Conservation (phyloP, 129 eudicot genomes). For the Pulicaria dysenterica region DNA sequence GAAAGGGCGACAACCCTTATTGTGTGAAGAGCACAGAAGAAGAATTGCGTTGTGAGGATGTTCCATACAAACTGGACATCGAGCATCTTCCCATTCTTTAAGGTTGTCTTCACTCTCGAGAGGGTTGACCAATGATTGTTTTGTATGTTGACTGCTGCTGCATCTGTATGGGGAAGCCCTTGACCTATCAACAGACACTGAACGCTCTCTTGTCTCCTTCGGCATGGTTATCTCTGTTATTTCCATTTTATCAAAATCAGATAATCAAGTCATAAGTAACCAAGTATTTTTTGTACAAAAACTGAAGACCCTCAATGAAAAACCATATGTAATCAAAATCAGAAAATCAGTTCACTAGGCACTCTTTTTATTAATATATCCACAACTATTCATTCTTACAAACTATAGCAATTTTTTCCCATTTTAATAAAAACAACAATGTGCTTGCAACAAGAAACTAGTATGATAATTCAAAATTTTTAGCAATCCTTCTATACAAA, state of each 20-base stretch:
- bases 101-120: constrained; percentile 44
- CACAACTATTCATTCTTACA: not conserved
- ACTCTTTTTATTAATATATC: not conserved
- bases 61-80: constrained; percentile 90
- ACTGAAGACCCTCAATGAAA: not conserved
- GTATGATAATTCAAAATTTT: too few species aligned
- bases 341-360: too few species aligned
- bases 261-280: not conserved
- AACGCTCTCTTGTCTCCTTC: constrained; percentile 74
- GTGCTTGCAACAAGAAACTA: too few species aligned
- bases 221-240: constrained; percentile 51
- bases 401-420: too few species aligned
- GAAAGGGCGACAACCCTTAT: constrained; percentile 80
- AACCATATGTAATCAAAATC: too few species aligned
- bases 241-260: not conserved
- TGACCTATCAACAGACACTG: constrained; percentile 56
- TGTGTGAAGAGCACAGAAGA: constrained; percentile 73
- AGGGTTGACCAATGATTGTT: constrained; percentile 36
- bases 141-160: constrained; percentile 48
- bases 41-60: constrained; percentile 92
- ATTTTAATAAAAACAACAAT: too few species aligned
- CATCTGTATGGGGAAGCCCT: constrained; percentile 57
- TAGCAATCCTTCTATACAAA: too few species aligned
- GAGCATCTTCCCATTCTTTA: constrained; percentile 83
- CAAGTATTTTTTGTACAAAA: not conserved